These are phyloP conservation scores for Xylaria polymorpha DNA, from an alignment of 2,329 filamentous ascomycete genomes.

Conservation along the genomic window DNA sequence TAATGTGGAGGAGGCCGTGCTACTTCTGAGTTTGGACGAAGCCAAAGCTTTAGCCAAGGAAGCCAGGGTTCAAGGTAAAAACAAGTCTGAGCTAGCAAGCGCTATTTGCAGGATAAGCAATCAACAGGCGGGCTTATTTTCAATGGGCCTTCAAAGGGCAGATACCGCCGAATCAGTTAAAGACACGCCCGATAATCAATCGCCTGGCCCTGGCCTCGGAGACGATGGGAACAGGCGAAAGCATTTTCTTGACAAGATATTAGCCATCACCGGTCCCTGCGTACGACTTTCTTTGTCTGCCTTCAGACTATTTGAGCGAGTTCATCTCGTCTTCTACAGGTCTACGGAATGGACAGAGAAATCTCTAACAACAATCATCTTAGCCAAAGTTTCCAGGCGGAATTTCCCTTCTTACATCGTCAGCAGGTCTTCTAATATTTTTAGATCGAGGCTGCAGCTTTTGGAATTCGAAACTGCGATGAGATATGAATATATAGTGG, in stretches of 20 bases:
- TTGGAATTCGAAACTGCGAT: slow-evolving; percentile 92
- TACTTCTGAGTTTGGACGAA: slow-evolving; percentile 86
- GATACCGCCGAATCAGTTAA: slow-evolving; percentile 68
- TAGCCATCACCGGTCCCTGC: slow-evolving; percentile 82
- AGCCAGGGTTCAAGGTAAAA: slow-evolving; percentile 86
- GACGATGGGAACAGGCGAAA: slow-evolving; percentile 71
- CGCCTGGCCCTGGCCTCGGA: slow-evolving; percentile 46
- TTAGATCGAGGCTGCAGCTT: slow-evolving; percentile 77
- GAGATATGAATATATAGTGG: slow-evolving; percentile 82
- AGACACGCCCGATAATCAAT: slow-evolving; percentile 53
- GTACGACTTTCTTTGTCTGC: slow-evolving; percentile 79
- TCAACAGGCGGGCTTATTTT: slow-evolving; percentile 79
- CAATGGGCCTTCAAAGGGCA: slow-evolving; percentile 72
- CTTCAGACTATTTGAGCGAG: slow-evolving; percentile 88
- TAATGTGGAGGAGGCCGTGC: slow-evolving; percentile 84
- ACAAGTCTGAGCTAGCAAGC: slow-evolving; percentile 81
- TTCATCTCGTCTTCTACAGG: slow-evolving; percentile 95
- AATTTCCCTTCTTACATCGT: slow-evolving; percentile 94
- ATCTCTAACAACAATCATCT: slow-evolving; percentile 91
- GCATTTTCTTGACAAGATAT: slow-evolving; percentile 81
- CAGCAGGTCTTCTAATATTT: slow-evolving; percentile 89
- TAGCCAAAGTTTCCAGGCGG: slow-evolving; percentile 86
- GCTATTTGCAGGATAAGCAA: slow-evolving; percentile 80
- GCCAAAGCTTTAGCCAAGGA: slow-evolving; percentile 87
- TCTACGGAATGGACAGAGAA: slow-evolving; percentile 98